Evolutionary conservation across 345 rosid genomes (phyloP).

Genomic region (Eutrema japonicum): DNA sequence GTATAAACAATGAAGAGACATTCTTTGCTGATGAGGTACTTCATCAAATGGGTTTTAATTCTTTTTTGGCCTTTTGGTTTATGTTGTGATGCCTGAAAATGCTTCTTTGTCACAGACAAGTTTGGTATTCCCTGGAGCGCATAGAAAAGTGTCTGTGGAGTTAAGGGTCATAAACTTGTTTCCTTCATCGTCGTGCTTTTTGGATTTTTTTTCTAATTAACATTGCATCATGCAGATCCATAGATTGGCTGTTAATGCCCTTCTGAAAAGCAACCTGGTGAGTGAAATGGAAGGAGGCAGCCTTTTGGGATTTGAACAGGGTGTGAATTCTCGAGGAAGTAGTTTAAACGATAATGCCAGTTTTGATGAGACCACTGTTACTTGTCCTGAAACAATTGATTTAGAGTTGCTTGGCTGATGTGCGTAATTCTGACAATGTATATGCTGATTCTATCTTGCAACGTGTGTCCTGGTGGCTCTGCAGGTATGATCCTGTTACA

Average conservation of each 20-base stretch:
- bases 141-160: constrained; percentile 89
- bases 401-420: constrained; percentile 86
- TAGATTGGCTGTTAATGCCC: constrained; percentile 91
- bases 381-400: constrained; percentile 85
- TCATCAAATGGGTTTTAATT: not conserved
- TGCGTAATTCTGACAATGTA: constrained; percentile 72
- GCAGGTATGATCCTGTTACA: constrained; percentile 64
- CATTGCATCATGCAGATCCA: constrained; percentile 62
- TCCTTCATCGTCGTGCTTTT: not conserved
- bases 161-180: constrained; percentile 58
- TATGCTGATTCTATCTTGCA: constrained; percentile 95
- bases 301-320: constrained; percentile 71
- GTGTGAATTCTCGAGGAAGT: constrained; percentile 46
- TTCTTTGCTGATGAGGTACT: constrained; percentile 91
- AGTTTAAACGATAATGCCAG: constrained; percentile 50
- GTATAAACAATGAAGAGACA: constrained; percentile 65
- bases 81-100: constrained; percentile 20
- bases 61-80: constrained; percentile 20
- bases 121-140: constrained; percentile 88
- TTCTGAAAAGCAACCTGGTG: constrained; percentile 91
- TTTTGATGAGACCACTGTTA: constrained; percentile 69
- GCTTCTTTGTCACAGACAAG: constrained; percentile 54
- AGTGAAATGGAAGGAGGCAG: constrained; percentile 92
- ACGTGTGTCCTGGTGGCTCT: constrained; percentile 92
- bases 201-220: constrained; percentile 12